Evolutionary conservation across 2,329 filamentous ascomycete genomes (phyloP).

Genomic region (Clonostachys rhizophaga): DNA sequence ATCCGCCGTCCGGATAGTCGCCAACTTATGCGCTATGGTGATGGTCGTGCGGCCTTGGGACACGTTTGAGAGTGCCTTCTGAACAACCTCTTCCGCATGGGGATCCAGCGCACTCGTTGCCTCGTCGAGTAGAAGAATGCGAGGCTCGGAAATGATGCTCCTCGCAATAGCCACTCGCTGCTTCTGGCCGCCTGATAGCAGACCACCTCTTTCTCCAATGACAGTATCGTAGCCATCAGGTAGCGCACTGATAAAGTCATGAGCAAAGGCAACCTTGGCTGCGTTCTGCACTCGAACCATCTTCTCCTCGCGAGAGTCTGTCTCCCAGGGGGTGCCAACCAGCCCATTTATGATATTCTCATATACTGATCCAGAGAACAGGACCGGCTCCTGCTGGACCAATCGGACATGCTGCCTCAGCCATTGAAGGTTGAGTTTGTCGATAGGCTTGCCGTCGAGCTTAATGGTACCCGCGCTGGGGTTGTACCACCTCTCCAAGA

Average conservation of each 20-base stretch:
- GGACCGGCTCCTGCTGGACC: slow-evolving; percentile 87
- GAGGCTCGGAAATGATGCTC: slow-evolving; percentile 30
- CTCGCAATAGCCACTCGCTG: slow-evolving; percentile 57
- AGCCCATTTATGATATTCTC: slow-evolving; percentile 88
- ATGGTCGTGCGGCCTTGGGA: slow-evolving; percentile 58
- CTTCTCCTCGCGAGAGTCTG: slow-evolving; percentile 32
- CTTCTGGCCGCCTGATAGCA: slow-evolving; percentile 60
- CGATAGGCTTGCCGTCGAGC: slow-evolving; percentile 40
- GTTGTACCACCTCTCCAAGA: slow-evolving; percentile 7
- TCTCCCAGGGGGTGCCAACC: slow-evolving; percentile 75
- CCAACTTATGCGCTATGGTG: slow-evolving; percentile 55
- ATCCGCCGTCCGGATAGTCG: slow-evolving; percentile 54
- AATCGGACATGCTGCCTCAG: slow-evolving; percentile 87
- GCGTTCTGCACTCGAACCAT: slow-evolving; percentile 33
- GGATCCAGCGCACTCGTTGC: slow-evolving; percentile 51
- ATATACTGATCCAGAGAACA: slow-evolving; percentile 86
- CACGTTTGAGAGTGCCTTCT: slow-evolving; percentile 46
- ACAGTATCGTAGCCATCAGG: slow-evolving; percentile 48
- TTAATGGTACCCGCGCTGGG: slow-evolving; percentile 15
- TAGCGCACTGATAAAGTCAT: slow-evolving; percentile 38
- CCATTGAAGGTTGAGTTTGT: slow-evolving; percentile 81
- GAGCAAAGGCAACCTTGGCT: slow-evolving; percentile 36
- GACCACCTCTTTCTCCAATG: slow-evolving; percentile 55
- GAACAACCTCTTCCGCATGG: slow-evolving; percentile 70
- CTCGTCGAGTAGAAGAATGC: slow-evolving; percentile 61